phyloP scores from a whole-genome alignment of 306 rosid species.

The Luffa aegyptiaca region DNA sequence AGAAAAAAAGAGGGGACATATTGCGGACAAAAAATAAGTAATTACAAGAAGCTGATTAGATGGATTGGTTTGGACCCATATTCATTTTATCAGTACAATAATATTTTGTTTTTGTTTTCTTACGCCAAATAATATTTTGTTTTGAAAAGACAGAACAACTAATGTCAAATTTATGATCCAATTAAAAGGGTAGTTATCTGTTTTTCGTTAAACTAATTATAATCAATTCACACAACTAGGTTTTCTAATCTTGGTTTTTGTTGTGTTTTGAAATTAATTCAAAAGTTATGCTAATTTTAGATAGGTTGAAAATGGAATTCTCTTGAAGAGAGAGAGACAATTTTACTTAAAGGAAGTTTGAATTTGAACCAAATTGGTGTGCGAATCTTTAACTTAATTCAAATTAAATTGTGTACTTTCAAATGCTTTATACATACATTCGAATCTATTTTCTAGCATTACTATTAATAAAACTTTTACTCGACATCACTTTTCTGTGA shows the following conservation, averaged over 20 bases:
- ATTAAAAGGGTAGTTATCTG: background rate
- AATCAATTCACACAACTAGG: background rate
- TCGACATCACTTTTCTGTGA: background rate
- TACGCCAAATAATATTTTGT: background rate
- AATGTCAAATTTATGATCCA: background rate
- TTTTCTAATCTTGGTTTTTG: background rate
- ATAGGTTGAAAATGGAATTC: background rate
- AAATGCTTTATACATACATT: background rate
- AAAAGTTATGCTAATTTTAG: background rate
- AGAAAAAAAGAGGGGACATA: background rate
- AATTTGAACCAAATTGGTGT: background rate
- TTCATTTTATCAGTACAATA: background rate
- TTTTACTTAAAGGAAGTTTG: background rate
- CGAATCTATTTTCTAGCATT: background rate
- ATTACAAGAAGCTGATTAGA: background rate
- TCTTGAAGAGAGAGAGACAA: background rate
- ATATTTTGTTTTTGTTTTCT: background rate
- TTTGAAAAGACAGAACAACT: background rate
- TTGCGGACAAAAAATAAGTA: background rate
- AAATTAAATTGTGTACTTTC: background rate
- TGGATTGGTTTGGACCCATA: background rate
- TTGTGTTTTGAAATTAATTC: background rate
- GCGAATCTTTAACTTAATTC: background rate
- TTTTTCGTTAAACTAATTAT: background rate
- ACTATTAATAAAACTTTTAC: background rate